These are phyloP conservation scores for Pueraria montana DNA, from an alignment of 306 rosid genomes.

Conservation along the genomic window DNA sequence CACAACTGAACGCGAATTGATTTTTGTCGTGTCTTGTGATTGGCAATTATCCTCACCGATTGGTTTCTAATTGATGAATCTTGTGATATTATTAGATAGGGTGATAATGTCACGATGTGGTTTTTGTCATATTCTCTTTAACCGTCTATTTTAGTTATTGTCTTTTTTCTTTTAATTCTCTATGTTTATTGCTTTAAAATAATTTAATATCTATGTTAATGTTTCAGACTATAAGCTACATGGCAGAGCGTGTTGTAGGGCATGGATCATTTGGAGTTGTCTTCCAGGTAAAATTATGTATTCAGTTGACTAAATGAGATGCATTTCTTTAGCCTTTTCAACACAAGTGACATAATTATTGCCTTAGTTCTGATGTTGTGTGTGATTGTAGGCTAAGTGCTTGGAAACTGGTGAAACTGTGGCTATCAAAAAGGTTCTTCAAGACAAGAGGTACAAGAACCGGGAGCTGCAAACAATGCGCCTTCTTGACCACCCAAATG, in stretches of 20 bases:
- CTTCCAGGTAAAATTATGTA: conserved; percentile 73
- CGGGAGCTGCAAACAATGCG: conserved; percentile 99
- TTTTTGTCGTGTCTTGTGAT: conserved; percentile 39
- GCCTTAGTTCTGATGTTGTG: conserved; percentile 28
- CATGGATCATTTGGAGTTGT: conserved; percentile 99
- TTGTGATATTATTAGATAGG: conserved; percentile 26
- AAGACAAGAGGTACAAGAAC: conserved; percentile 96
- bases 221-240: conserved; percentile 91
- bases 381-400: conserved; percentile 83
- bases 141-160: neutral
- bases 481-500: conserved; percentile 97
- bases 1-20: too few relatives aligned
- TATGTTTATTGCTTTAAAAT: neutral
- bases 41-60: neutral
- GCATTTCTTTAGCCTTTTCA: neutral
- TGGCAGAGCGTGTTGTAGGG: conserved; percentile 99
- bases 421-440: conserved; percentile 97
- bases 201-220: conserved; percentile 18
- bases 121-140: neutral
- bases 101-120: conserved; percentile 7
- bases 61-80: conserved; percentile 27
- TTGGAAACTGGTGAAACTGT: conserved; percentile 98
- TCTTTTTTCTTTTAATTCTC: neutral
- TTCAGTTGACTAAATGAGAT: neutral
- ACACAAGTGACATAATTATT: neutral